Percentiles rank a stretch among this genome's conserved stretches.
These are phyloP conservation scores for Cystobasidium tubakii DNA, from an alignment of 768 basidiomycete genomes.

Conservation along the genomic window DNA sequence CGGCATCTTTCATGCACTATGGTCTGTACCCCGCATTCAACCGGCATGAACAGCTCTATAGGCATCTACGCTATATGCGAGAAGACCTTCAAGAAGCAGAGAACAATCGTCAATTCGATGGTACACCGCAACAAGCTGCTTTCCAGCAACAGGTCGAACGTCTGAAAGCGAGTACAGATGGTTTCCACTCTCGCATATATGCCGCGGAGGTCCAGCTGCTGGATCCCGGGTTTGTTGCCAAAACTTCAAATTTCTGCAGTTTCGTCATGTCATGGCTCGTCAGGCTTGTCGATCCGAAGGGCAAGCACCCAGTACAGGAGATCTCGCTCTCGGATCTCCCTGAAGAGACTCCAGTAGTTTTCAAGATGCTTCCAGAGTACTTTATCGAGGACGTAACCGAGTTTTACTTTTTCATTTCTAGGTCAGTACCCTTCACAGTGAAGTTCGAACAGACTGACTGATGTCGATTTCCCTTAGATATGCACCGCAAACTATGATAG, in stretches of 20 bases:
- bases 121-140: constrained; percentile 66
- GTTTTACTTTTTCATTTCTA: constrained; percentile 73
- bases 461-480: constrained; percentile 41
- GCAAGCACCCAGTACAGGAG: constrained; percentile 64
- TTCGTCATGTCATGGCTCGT: constrained; percentile 93
- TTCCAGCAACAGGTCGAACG: constrained; percentile 70
- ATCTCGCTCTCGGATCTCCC: constrained; percentile 70
- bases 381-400: constrained; percentile 89
- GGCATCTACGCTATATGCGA: constrained; percentile 56
- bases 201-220: constrained; percentile 78
- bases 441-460: neutral
- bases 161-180: constrained; percentile 58
- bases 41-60: constrained; percentile 56
- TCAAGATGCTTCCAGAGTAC: constrained; percentile 86
- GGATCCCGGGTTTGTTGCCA: constrained; percentile 75
- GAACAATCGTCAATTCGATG: constrained; percentile 71
- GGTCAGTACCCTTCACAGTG: constrained; percentile 54
- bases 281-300: constrained; percentile 74
- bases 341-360: constrained; percentile 71
- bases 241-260: constrained; percentile 73
- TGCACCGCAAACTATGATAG: constrained; percentile 69
- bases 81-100: constrained; percentile 72
- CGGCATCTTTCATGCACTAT: constrained; percentile 79
- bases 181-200: constrained; percentile 51
- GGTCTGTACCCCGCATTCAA: constrained; percentile 77